Evolutionary conservation across 169 alveolate genomes (phyloP).

Genomic region (Cyclospora cayetanensis): DNA sequence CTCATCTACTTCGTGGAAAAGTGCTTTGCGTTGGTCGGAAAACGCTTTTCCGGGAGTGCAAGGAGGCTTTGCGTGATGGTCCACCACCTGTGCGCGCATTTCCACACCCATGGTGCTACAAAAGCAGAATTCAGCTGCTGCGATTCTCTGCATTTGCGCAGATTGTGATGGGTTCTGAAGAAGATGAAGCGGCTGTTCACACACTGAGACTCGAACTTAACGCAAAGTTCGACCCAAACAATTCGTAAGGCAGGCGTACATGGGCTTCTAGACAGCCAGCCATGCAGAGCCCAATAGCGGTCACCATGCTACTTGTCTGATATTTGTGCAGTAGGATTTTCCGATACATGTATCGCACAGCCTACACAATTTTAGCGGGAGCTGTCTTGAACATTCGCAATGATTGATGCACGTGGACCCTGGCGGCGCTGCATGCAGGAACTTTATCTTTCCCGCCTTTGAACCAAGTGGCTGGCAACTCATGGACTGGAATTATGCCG

Average conservation of each 20-base stretch:
- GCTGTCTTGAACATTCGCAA: not conserved
- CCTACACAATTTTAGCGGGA: not conserved
- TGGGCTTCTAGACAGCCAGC: no score
- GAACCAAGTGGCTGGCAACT: not conserved
- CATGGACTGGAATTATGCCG: conserved; percentile 1
- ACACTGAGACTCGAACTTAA: not conserved
- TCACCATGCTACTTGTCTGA: not conserved
- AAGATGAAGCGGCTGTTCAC: not conserved
- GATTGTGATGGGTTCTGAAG: not conserved
- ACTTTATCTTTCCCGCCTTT: not conserved
- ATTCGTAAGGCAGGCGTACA: not conserved
- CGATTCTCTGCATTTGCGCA: not conserved
- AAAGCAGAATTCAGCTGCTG: not conserved
- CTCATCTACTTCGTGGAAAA: no score
- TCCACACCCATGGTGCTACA: not conserved
- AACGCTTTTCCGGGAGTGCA: not conserved
- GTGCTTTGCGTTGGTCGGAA: no score
- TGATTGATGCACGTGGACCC: not conserved
- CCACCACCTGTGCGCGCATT: no score
- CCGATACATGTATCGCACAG: not conserved
- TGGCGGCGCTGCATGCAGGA: not conserved
- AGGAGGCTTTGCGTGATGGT: no score
- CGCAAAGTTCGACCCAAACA: not conserved
- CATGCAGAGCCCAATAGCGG: not conserved
- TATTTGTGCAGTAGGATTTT: not conserved